Percentiles rank a stretch among this genome's conserved stretches.
Conservation (phyloP, 306 rosid genomes). For the Acacia confusa region DNA sequence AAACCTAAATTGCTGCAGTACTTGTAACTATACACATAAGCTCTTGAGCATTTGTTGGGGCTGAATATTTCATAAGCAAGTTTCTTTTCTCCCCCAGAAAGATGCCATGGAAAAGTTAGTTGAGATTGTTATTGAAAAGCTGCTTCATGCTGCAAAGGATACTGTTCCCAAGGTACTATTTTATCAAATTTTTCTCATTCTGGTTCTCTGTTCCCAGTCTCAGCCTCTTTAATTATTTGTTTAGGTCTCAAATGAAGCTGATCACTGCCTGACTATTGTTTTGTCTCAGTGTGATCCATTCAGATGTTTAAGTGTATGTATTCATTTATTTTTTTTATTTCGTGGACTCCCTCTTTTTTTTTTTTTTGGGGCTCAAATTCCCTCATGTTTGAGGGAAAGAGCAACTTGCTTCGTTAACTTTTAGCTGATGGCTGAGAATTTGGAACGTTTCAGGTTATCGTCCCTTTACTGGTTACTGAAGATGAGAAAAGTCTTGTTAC, state of each 20-base stretch:
- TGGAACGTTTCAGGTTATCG: constrained; percentile 74
- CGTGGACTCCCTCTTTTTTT: constrained; percentile 12
- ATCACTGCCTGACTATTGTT: constrained; percentile 81
- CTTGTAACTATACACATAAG: not conserved
- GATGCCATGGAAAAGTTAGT: constrained; percentile 91
- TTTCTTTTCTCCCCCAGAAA: constrained; percentile 58
- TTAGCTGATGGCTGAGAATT: constrained; percentile 16
- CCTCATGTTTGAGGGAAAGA: not conserved
- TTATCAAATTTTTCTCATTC: constrained; percentile 1
- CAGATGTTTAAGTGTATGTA: constrained; percentile 90
- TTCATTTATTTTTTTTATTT: constrained; percentile 20
- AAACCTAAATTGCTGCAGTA: not conserved
- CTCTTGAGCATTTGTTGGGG: constrained; percentile 12
- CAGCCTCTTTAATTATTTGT: constrained; percentile 28
- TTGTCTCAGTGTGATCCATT: constrained; percentile 87
- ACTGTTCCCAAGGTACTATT: constrained; percentile 68
- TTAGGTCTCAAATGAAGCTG: constrained; percentile 93
- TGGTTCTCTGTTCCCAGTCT: constrained; percentile 9
- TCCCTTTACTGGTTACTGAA: constrained; percentile 84
- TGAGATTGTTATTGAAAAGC: constrained; percentile 90
- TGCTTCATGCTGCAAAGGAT: constrained; percentile 86
- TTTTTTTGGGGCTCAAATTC: constrained; percentile 4
- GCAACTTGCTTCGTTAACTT: constrained; percentile 15
- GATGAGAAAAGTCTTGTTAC: constrained; percentile 96
- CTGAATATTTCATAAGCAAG: not conserved